These are phyloP conservation scores for Fusarium cicatricum DNA, from an alignment of 2,329 filamentous ascomycete species.

Conservation along the genomic window DNA sequence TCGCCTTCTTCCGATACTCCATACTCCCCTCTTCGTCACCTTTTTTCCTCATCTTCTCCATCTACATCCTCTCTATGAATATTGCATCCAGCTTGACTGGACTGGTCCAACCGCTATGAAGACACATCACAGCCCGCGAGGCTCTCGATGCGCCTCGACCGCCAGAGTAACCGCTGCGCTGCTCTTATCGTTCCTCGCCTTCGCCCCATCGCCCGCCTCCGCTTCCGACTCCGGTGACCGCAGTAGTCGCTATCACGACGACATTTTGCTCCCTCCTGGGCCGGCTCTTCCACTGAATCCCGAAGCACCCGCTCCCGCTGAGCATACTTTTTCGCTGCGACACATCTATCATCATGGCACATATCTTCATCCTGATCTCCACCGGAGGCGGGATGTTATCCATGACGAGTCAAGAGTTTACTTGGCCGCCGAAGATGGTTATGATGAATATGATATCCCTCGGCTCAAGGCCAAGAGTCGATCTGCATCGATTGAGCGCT, in stretches of 20 bases:
- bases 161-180: constrained; percentile 70
- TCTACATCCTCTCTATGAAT: constrained; percentile 10
- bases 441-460: constrained; percentile 59
- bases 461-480: constrained; percentile 70
- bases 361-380: constrained; percentile 77
- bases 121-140: constrained; percentile 24
- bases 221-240: constrained; percentile 41
- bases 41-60: constrained; percentile 14
- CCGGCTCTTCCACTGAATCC: constrained; percentile 51
- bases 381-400: constrained; percentile 76
- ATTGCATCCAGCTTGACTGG: neutral
- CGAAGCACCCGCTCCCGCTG: constrained; percentile 57
- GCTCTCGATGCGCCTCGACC: constrained; percentile 59
- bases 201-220: constrained; percentile 56
- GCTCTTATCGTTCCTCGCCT: constrained; percentile 72
- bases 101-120: constrained; percentile 35
- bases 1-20: constrained; percentile 21
- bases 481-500: constrained; percentile 76
- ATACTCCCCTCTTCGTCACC: no score
- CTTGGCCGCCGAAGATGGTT: constrained; percentile 67
- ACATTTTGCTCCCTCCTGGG: constrained; percentile 53
- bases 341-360: constrained; percentile 95
- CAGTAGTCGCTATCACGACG: constrained; percentile 50
- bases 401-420: constrained; percentile 64
- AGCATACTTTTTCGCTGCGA: constrained; percentile 74